These are phyloP conservation scores for Acanthamoeba royreba DNA, from an alignment of 208 protist genomes.

Conservation along the genomic window DNA sequence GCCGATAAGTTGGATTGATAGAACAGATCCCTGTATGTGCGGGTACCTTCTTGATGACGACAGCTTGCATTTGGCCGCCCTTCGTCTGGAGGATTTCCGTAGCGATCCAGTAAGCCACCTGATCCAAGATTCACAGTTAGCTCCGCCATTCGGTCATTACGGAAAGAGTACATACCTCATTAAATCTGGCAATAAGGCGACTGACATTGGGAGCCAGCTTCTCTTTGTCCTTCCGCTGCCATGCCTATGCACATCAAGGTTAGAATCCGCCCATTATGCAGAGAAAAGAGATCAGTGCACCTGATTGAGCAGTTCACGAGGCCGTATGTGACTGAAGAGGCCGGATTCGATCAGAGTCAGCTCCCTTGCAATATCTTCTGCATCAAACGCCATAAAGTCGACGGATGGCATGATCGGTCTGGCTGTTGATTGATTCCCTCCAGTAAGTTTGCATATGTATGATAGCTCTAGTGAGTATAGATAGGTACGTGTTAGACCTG, in stretches of 20 bases:
- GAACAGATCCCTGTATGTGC: neutral
- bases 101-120: neutral
- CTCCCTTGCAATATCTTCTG: neutral
- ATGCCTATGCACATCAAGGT: neutral
- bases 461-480: too few relatives aligned
- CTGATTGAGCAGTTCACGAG: neutral
- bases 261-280: neutral
- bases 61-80: neutral
- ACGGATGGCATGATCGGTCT: neutral
- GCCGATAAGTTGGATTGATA: neutral
- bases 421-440: neutral
- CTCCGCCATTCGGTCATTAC: too few relatives aligned
- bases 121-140: too few relatives aligned
- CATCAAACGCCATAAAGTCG: slow-evolving; percentile 5
- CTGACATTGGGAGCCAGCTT: neutral
- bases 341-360: neutral
- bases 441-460: too few relatives aligned
- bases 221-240: neutral
- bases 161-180: too few relatives aligned
- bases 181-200: neutral
- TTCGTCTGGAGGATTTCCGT: neutral
- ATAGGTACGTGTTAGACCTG: too few relatives aligned
- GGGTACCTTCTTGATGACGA: neutral
- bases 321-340: neutral
- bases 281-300: neutral